Conservation (phyloP, 306 rosid species). For the Echinosophora koreensis region DNA sequence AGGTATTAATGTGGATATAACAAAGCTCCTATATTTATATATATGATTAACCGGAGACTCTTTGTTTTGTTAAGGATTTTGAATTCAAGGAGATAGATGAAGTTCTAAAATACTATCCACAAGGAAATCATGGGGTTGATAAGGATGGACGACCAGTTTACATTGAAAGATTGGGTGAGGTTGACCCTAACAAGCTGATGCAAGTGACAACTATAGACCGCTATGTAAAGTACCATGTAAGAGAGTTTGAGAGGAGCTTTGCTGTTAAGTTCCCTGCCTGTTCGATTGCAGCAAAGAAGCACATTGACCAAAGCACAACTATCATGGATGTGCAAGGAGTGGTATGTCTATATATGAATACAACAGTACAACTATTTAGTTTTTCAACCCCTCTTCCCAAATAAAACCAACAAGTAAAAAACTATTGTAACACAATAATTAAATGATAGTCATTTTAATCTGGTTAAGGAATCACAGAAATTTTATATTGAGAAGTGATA, state of each 20-base stretch:
- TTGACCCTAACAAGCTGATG: slow-evolving; percentile 81
- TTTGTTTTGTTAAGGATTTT: slow-evolving; percentile 66
- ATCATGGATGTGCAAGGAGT: slow-evolving; percentile 98
- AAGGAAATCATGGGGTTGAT: slow-evolving; percentile 95
- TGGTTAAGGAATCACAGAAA: too few relatives aligned
- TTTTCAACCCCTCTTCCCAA: background rate
- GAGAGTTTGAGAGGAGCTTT: slow-evolving; percentile 88
- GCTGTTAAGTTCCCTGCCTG: slow-evolving; percentile 83
- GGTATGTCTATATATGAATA: slow-evolving; percentile 54
- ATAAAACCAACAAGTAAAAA: background rate
- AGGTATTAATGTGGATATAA: slow-evolving; percentile 58
- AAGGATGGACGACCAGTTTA: slow-evolving; percentile 90
- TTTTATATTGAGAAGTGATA: too few relatives aligned
- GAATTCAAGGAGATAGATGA: slow-evolving; percentile 85
- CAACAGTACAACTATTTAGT: background rate
- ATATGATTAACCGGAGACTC: slow-evolving; percentile 2
- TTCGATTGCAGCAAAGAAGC: slow-evolving; percentile 87
- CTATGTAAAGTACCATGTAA: slow-evolving; percentile 82
- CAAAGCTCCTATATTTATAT: background rate
- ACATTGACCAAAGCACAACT: slow-evolving; percentile 93
- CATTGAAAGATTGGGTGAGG: slow-evolving; percentile 88
- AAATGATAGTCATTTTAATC: background rate
- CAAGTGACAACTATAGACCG: slow-evolving; percentile 93
- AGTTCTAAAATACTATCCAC: slow-evolving; percentile 89
- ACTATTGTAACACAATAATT: slow-evolving; percentile 1